These are phyloP conservation scores for Sphenostylis stenocarpa DNA, from an alignment of 306 rosid species.

Conservation along the genomic window DNA sequence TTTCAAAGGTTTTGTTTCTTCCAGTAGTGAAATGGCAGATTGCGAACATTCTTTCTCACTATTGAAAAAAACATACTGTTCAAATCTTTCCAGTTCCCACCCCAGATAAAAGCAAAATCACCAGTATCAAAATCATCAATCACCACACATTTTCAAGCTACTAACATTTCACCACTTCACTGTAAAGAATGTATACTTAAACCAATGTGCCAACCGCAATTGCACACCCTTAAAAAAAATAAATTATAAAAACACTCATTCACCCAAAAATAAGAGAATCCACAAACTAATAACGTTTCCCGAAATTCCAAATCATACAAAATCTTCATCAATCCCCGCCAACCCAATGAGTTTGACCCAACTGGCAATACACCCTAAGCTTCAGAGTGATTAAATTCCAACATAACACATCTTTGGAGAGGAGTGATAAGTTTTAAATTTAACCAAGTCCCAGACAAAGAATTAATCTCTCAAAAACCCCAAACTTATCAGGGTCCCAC, in stretches of 20 bases:
- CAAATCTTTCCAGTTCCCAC: neutral
- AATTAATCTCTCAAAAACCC: too few species aligned
- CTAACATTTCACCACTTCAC: conserved; percentile 14
- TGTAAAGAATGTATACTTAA: neutral
- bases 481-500: neutral
- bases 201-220: neutral
- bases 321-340: neutral
- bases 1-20: neutral
- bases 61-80: neutral
- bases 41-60: neutral
- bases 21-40: neutral
- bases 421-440: too few species aligned
- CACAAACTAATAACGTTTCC: neutral
- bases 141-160: neutral
- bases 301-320: neutral
- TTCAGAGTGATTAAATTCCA: neutral
- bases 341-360: neutral
- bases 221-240: neutral
- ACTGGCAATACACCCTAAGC: neutral
- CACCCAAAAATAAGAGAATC: neutral
- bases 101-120: neutral
- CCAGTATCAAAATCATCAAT: neutral
- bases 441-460: too few species aligned
- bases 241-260: neutral
- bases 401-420: neutral